These are phyloP conservation scores for Musa beccarii DNA, from an alignment of 176 grass and related monocot genomes.

Conservation along the genomic window DNA sequence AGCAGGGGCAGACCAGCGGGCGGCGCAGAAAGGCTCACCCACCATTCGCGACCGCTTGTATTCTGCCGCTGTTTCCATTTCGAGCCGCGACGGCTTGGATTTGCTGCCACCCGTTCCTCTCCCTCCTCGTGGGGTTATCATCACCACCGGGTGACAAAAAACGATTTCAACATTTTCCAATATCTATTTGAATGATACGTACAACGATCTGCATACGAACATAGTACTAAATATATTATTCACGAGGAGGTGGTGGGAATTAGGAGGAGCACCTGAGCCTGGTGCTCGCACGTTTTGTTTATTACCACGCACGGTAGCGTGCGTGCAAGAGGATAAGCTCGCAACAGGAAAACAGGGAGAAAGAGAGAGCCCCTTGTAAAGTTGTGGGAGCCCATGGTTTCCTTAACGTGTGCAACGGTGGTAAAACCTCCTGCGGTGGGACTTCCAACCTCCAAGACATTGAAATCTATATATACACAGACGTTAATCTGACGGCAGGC, in stretches of 20 bases:
- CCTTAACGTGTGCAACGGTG: neutral
- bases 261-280: neutral
- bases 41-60: too few relatives aligned
- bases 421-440: neutral
- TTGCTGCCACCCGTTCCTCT: too few relatives aligned
- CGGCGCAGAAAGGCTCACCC: too few relatives aligned
- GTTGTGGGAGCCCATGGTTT: slow-evolving; percentile 9
- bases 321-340: neutral
- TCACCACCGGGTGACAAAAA: too few relatives aligned
- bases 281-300: neutral
- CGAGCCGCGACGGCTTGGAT: too few relatives aligned
- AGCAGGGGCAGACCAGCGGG: too few relatives aligned
- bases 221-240: too few relatives aligned
- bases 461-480: neutral
- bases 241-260: neutral
- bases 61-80: too few relatives aligned
- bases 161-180: too few relatives aligned
- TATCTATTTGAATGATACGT: too few relatives aligned
- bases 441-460: neutral
- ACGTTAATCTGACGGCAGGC: neutral
- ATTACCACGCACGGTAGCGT: neutral
- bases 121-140: too few relatives aligned
- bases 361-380: neutral
- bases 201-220: too few relatives aligned
- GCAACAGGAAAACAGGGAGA: neutral